These are phyloP conservation scores for Umbilicus rupestris DNA, from an alignment of 164 flowering plant species.

Conservation along the genomic window DNA sequence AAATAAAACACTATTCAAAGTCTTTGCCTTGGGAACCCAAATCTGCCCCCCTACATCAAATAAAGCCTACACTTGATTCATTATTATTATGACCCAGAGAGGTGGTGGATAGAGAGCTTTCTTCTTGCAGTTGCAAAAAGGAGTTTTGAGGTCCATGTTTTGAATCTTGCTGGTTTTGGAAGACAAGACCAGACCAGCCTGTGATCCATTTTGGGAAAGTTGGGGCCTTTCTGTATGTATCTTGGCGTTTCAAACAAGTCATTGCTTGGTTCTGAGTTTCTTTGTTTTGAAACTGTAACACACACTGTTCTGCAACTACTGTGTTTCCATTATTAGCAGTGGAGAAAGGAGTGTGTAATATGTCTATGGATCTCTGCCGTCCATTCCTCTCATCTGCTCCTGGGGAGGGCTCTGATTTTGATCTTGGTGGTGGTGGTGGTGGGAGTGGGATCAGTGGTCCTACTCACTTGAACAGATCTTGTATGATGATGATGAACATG, in stretches of 20 bases:
- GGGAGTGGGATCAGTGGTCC: not conserved
- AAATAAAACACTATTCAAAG: not conserved
- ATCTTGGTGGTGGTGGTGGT: not conserved
- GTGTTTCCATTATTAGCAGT: too few relatives aligned
- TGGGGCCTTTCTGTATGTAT: not conserved
- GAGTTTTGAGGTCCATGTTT: not conserved
- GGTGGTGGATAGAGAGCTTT: too few relatives aligned
- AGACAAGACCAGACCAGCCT: not conserved
- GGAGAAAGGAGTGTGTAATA: not conserved
- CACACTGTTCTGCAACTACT: not conserved
- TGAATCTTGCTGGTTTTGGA: conserved; percentile 4
- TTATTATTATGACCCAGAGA: not conserved
- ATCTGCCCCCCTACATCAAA: not conserved
- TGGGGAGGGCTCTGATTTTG: too few relatives aligned
- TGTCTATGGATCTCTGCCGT: conserved; percentile 6
- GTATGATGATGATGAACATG: not conserved
- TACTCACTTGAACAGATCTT: not conserved
- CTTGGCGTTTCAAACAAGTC: not conserved
- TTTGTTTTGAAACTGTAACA: not conserved
- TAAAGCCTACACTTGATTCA: not conserved
- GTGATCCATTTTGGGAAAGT: conserved; percentile 1
- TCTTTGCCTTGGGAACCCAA: conserved; percentile 8
- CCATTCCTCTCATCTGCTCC: too few relatives aligned
- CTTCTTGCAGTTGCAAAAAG: not conserved
- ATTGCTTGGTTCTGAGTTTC: not conserved